These are phyloP conservation scores for Tremellales sp. DNA, from an alignment of 1,284 basidiomycete genomes.

Conservation along the genomic window DNA sequence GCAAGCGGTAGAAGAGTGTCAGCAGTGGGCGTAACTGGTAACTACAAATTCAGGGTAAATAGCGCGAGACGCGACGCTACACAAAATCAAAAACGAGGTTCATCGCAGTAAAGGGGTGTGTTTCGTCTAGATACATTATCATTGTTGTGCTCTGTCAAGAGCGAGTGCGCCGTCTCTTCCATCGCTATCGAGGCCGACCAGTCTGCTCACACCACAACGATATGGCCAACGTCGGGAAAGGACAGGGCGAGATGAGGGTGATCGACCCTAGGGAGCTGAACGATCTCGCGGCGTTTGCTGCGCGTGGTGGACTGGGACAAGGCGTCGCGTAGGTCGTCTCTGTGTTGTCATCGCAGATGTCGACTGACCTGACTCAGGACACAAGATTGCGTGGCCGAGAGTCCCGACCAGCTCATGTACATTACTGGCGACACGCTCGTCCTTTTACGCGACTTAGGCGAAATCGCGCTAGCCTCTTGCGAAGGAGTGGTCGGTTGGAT, in stretches of 20 bases:
- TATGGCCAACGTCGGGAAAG: too few species aligned
- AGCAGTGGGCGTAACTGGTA: too few species aligned
- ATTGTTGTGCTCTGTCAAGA: too few species aligned
- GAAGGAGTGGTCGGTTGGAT: conserved; percentile 88
- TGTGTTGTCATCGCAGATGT: background rate
- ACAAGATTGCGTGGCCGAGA: conserved; percentile 69
- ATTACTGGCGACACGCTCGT: conserved; percentile 75
- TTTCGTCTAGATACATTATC: too few species aligned
- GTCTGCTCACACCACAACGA: too few species aligned
- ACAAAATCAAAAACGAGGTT: too few species aligned
- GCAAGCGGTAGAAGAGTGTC: too few species aligned
- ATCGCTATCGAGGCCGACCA: too few species aligned
- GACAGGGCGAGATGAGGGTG: conserved; percentile 22
- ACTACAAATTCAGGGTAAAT: too few species aligned
- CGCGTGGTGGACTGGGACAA: conserved; percentile 35
- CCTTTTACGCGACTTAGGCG: conserved; percentile 68
- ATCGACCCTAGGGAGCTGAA: conserved; percentile 38
- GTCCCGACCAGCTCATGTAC: conserved; percentile 80
- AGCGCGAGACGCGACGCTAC: too few species aligned
- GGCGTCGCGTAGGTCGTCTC: conserved; percentile 36
- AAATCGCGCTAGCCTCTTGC: conserved; percentile 64
- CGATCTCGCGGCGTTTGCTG: conserved; percentile 32
- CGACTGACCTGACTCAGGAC: background rate
- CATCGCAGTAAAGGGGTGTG: too few species aligned
- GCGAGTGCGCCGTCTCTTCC: too few species aligned